Percentiles rank a stretch among this genome's conserved stretches.
Conservation (phyloP, 768 basidiomycete genomes). For the Kwoniella dejecticola region DNA sequence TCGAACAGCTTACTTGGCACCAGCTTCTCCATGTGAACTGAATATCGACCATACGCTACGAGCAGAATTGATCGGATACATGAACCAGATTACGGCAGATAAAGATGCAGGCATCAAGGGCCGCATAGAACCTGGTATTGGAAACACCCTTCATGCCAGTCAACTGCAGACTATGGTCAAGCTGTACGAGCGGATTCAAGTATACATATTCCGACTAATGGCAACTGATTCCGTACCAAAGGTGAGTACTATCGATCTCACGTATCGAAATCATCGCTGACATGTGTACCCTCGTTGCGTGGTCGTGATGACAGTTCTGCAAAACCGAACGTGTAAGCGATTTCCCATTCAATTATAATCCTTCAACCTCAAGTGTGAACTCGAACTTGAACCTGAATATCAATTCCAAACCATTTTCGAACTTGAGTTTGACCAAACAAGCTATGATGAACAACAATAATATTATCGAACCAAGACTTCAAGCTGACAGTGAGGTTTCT, state of each 20-base stretch:
- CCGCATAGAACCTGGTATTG: constrained; percentile 73
- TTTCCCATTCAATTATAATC: constrained; percentile 1
- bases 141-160: constrained; percentile 82
- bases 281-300: no score
- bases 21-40: constrained; percentile 90
- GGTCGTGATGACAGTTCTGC: no score
- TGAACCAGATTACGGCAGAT: constrained; percentile 81
- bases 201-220: constrained; percentile 95
- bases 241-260: constrained; percentile 42
- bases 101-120: constrained; percentile 48
- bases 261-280: no score
- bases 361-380: background rate
- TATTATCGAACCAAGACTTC: constrained; percentile 5
- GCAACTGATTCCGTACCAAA: constrained; percentile 99
- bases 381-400: background rate
- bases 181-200: constrained; percentile 94
- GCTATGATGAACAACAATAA: background rate
- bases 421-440: no score
- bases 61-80: constrained; percentile 88
- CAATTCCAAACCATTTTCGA: background rate
- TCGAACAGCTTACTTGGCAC: constrained; percentile 78
- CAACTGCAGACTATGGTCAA: constrained; percentile 91
- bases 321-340: constrained; percentile 53
- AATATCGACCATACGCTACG: constrained; percentile 98
- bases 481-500: constrained; percentile 12